Evolutionary conservation across 208 protist species (phyloP).

Genomic region (Porcisia deanei): DNA sequence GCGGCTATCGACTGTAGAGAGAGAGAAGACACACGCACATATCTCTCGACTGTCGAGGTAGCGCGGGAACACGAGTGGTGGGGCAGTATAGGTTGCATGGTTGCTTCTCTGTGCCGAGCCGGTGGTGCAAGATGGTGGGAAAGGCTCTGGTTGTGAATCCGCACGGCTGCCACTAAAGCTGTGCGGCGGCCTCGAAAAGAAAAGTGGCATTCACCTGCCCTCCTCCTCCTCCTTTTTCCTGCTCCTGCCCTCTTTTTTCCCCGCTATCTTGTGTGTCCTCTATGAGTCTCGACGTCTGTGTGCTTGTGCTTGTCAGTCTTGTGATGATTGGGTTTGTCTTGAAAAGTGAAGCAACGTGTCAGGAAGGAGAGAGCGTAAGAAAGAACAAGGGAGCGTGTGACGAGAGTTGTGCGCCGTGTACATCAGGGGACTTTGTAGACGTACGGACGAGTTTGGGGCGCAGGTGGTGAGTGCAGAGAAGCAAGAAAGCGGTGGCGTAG

Average conservation of each 20-base stretch:
- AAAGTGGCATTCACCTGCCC: slow-evolving; percentile 1
- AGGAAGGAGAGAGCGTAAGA: not conserved
- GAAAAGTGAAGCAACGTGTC: not conserved
- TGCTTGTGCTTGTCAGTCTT: not conserved
- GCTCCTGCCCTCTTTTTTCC: too few relatives aligned
- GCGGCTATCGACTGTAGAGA: not conserved
- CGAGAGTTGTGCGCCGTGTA: not conserved
- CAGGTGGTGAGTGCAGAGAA: too few relatives aligned
- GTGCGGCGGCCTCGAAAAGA: not conserved
- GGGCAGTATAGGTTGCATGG: not conserved
- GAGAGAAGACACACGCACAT: slow-evolving; percentile 6
- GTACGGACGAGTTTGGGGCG: too few relatives aligned
- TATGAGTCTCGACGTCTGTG: not conserved
- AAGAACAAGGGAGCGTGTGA: not conserved
- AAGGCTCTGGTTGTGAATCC: not conserved
- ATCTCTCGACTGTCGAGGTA: slow-evolving; percentile 3
- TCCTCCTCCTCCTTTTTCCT: not conserved
- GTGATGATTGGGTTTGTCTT: too few relatives aligned
- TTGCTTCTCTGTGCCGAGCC: not conserved
- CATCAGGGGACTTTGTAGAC: too few relatives aligned
- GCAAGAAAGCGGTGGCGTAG: too few relatives aligned
- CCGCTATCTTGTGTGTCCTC: not conserved
- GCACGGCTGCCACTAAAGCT: not conserved
- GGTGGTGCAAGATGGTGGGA: not conserved
- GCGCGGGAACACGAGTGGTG: slow-evolving; percentile 3